These are phyloP conservation scores for Orychophragmus violaceus DNA, from an alignment of 345 rosid genomes.

Conservation along the genomic window DNA sequence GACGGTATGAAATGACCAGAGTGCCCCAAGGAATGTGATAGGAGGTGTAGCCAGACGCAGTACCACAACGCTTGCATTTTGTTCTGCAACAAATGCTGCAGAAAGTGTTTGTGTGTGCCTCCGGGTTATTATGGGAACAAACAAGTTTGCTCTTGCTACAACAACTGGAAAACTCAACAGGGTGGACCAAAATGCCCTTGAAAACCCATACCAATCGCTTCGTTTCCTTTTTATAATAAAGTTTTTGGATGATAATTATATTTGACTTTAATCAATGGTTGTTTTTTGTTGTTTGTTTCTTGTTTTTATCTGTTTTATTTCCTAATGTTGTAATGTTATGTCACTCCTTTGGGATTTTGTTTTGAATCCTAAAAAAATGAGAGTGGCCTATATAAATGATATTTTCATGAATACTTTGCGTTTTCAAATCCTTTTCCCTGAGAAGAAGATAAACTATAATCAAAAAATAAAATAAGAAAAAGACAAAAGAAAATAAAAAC, in stretches of 20 bases:
- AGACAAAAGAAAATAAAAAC: too few relatives aligned
- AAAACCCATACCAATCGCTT: background rate
- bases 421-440: background rate
- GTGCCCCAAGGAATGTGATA: constrained; percentile 52
- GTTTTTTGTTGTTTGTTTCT: background rate
- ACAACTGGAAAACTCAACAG: constrained; percentile 66
- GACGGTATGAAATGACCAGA: constrained; percentile 37
- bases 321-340: constrained; percentile 19
- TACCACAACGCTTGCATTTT: constrained; percentile 51
- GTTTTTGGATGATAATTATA: background rate
- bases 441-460: background rate
- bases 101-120: constrained; percentile 68
- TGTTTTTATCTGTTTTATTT: background rate
- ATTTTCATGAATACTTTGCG: background rate
- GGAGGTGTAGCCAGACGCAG: constrained; percentile 54
- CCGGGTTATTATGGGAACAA: constrained; percentile 63
- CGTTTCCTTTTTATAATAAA: background rate
- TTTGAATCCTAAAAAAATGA: background rate
- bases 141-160: constrained; percentile 66
- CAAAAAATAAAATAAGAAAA: too few relatives aligned
- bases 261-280: background rate
- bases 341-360: constrained; percentile 30
- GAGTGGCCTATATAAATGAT: constrained; percentile 26
- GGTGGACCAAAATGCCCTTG: constrained; percentile 77
- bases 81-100: constrained; percentile 74